Evolutionary conservation across 1,139 yeast species (phyloP).

Genomic region (Scheffersomyces parashehatae): DNA sequence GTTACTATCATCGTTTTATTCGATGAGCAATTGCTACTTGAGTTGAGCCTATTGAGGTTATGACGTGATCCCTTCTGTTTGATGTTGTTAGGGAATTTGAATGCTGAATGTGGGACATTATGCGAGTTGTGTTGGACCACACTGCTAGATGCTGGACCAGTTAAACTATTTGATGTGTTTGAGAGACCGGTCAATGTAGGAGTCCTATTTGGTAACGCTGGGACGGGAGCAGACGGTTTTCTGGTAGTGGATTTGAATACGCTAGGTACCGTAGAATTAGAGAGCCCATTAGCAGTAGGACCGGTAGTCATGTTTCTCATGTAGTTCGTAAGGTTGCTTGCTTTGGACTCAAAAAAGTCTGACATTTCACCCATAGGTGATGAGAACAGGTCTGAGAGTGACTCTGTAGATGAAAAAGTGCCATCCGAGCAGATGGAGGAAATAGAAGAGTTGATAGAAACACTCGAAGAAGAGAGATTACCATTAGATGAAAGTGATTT

Average conservation of each 20-base stretch:
- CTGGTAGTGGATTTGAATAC: background rate
- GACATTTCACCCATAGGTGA: slow-evolving; percentile 23
- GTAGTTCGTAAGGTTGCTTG: slow-evolving; percentile 6
- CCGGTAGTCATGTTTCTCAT: slow-evolving; percentile 4
- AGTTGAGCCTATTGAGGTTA: slow-evolving; percentile 13
- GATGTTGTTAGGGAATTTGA: slow-evolving; percentile 21
- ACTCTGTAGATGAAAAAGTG: slow-evolving; percentile 29
- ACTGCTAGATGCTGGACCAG: slow-evolving; percentile 11
- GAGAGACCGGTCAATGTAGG: background rate
- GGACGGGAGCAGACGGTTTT: background rate
- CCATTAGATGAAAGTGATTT: slow-evolving; percentile 21
- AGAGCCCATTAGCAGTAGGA: too few species aligned
- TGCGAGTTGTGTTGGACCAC: slow-evolving; percentile 2
- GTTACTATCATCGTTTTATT: slow-evolving; percentile 9
- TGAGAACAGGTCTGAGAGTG: slow-evolving; percentile 25
- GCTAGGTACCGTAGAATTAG: slow-evolving; percentile 1
- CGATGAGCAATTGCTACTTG: slow-evolving; percentile 9
- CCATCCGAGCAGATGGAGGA: slow-evolving; percentile 30
- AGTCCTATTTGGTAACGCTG: background rate
- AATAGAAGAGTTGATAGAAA: slow-evolving; percentile 26
- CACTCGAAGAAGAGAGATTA: slow-evolving; percentile 19
- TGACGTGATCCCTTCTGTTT: slow-evolving; percentile 19
- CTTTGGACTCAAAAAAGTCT: slow-evolving; percentile 18
- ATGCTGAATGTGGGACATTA: slow-evolving; percentile 12
- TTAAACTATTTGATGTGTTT: background rate